Evolutionary conservation across 2,329 filamentous ascomycete genomes (phyloP).

Genomic region (Apiospora saccharicola): DNA sequence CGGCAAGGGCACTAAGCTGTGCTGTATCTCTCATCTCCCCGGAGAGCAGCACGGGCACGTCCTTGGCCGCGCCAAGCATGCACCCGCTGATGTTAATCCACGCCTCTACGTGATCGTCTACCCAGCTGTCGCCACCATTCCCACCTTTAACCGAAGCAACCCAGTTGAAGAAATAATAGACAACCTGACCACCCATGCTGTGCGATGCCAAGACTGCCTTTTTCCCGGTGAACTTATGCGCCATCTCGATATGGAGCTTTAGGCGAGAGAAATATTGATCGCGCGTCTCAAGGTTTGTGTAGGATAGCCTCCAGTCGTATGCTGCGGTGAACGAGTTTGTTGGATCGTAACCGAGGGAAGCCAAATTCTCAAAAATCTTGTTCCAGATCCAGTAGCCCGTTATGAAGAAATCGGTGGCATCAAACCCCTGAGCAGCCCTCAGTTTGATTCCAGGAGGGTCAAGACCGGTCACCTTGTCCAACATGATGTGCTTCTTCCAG

Average conservation of each 20-base stretch:
- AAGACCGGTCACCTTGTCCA: conserved; percentile 88
- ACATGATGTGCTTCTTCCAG: conserved; percentile 97
- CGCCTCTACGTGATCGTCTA: conserved; percentile 86
- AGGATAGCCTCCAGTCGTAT: conserved; percentile 93
- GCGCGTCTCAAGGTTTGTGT: conserved; percentile 84
- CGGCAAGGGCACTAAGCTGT: conserved; percentile 93
- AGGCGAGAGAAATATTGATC: conserved; percentile 94
- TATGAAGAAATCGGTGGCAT: conserved; percentile 95
- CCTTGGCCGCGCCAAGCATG: conserved; percentile 95
- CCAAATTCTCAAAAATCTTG: conserved; percentile 96
- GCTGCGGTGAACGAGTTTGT: conserved; percentile 74
- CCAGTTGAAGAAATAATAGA: conserved; percentile 85
- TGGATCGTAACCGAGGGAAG: conserved; percentile 94
- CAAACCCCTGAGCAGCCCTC: conserved; percentile 92
- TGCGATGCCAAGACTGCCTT: conserved; percentile 91
- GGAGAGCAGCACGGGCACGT: conserved; percentile 86
- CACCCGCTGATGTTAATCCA: conserved; percentile 99
- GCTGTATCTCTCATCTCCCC: conserved; percentile 99
- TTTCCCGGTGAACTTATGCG: conserved; percentile 72
- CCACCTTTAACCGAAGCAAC: conserved; percentile 83
- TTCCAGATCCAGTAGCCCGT: conserved; percentile 98
- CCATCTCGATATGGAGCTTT: conserved; percentile 89
- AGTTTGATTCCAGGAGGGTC: conserved; percentile 92
- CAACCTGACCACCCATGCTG: conserved; percentile 96
- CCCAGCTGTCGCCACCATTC: conserved; percentile 84